Evolutionary conservation across 192 early-diverging fungal species (phyloP).

Genomic region (Gryganskiella cystojenkinii): DNA sequence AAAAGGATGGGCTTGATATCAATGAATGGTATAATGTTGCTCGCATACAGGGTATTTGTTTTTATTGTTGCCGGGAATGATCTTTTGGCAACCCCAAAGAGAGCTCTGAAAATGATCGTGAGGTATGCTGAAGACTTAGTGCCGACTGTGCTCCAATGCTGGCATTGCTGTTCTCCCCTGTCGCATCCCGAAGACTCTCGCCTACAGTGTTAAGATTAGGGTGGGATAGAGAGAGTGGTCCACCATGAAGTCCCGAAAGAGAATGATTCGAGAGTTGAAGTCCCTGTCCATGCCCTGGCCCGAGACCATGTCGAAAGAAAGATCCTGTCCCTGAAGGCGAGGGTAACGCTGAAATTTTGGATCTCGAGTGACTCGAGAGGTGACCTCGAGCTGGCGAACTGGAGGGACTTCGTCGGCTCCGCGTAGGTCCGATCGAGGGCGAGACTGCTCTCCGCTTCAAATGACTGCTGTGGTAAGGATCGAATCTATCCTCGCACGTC

Average conservation of each 20-base stretch:
- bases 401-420: constrained; percentile 38
- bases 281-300: background rate
- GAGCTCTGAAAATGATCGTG: background rate
- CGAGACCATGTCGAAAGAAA: constrained; percentile 18
- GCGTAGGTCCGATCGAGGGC: constrained; percentile 39
- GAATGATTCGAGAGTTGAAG: background rate
- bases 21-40: too few species aligned
- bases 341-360: constrained; percentile 30
- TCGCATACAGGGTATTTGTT: background rate
- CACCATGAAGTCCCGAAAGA: background rate
- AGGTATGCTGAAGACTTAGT: too few species aligned
- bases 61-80: background rate
- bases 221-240: background rate
- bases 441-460: constrained; percentile 47
- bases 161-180: background rate
- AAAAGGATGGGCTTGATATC: too few species aligned
- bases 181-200: background rate
- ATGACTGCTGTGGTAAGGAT: constrained; percentile 41
- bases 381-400: constrained; percentile 41
- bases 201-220: background rate
- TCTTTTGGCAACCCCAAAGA: background rate
- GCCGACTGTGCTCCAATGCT: too few species aligned
- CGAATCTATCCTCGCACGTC: constrained; percentile 49
- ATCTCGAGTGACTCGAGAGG: constrained; percentile 26
- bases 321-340: constrained; percentile 36